Evolutionary conservation across 331 rosid species (phyloP).

Genomic region (Telfairia occidentalis): DNA sequence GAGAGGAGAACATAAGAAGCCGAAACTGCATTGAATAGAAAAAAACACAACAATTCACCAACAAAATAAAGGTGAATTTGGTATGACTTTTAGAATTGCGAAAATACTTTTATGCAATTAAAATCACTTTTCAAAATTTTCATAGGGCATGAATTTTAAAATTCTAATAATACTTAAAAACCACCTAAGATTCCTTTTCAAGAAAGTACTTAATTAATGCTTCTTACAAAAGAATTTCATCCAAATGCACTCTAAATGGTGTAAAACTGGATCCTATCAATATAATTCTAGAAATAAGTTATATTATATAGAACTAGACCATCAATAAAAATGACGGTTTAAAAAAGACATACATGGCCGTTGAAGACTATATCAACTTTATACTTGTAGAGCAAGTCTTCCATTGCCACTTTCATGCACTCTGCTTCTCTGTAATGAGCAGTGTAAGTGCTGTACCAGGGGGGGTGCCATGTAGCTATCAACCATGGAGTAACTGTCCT

Average conservation of each 20-base stretch:
- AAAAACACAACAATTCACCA: background rate
- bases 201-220: background rate
- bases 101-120: background rate
- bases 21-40: background rate
- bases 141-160: background rate
- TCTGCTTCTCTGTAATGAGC: conserved; percentile 90
- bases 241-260: background rate
- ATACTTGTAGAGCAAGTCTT: conserved; percentile 56
- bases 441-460: conserved; percentile 87
- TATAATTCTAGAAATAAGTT: background rate
- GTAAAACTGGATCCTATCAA: background rate
- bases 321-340: background rate
- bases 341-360: conserved; percentile 60
- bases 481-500: conserved; percentile 89
- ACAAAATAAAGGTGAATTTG: no score
- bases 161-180: background rate
- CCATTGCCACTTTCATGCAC: conserved; percentile 83
- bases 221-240: background rate
- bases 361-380: conserved; percentile 78
- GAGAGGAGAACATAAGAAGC: background rate
- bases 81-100: background rate
- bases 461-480: conserved; percentile 81
- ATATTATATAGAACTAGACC: background rate
- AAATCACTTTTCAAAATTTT: background rate
- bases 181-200: background rate